Base-by-base conservation (phyloP, 352 stramenopile species). In the Pythium aquatile region DNA sequence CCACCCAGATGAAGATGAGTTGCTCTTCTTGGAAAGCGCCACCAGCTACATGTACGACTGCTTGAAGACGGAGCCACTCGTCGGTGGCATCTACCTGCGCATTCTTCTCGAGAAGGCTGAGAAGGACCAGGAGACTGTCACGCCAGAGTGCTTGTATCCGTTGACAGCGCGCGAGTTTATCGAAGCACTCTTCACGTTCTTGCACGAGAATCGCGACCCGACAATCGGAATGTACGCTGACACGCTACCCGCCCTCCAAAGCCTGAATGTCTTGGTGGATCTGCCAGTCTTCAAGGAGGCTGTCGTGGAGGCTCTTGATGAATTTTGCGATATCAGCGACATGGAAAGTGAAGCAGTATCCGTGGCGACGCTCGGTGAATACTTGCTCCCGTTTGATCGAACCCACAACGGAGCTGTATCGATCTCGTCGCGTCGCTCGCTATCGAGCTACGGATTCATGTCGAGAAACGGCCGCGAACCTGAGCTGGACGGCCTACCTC, bases 31-130 rank as follows among this genome's bases (percentile, higher is more conserved):
- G 58, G 85, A 94, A 57, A 89, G 66, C 52, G 74, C 81, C 5
- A 79, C 74, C 1, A 88, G 77, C 59, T 82, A 94, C 68, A 90
- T 91, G 78, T 94, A 94, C 60, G 83, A 92, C 68, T 90, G 83
- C 56, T 55, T 94, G 11, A 87, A 85, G 44, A 71, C 74, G 7
- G 83, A 94, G 29, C 83, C 85, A 10, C 75, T 77, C 29, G 75
- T 92, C 47, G 83, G 81, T 35, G 83, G 81, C 9, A 88, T 94
- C 16, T 94, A 89, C 62, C 53, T 94, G 17, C 68, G 73, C 2
- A 78, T 92, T 42, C 62, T 94, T 29, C 68, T 92, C 24, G 81
- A 88, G 40, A 91, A 89, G 61, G 73, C 70, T 1, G 61, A 70
- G 26, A 46, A 28, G 0, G 62, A 80, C 9, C 79, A 72, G 1